Evolutionary conservation across 2,329 filamentous ascomycete genomes (phyloP), one percentile per base, ranked within the genome.

Genomic region (Tolypocladium cylindrosporum): DNA sequence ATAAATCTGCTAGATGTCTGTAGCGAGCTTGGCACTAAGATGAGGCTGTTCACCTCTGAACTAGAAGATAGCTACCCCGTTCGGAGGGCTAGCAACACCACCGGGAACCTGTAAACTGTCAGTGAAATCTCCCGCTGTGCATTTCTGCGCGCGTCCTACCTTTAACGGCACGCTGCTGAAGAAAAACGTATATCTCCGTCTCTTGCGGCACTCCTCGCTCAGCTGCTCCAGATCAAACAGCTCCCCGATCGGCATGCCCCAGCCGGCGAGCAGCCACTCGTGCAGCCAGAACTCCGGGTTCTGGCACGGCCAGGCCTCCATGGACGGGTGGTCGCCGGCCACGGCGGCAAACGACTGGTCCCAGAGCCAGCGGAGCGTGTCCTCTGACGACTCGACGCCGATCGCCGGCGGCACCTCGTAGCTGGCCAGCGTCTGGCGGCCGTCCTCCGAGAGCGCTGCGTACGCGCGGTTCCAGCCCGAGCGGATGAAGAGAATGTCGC

Each of bases 401-500:
- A 69, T 65, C 8, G 65, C 60, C 1, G 72, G 67, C 0, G 71
- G 70, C 0, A 66, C 58, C 0, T 63, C 61, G 7, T 66, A 65
- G 8, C 68, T 65, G 3, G 70, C 68, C 1, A 77, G 63, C 7
- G 72, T 63, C 1, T 64, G 66, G 27, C 75, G 71, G 56, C 78
- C 69, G 7, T 72, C 71, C 0, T 65, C 61, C 1, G 71, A 63
- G 2, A 75, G 66, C 9, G 65, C 64, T 6, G 75, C 67, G 64
- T 80, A 77, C 4, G 69, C 75, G 19, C 73, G 69, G 0, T 74
- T 75, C 69, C 78, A 83, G 10, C 81, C 82, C 0, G 77, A 77
- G 31, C 81, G 76, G 50, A 85, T 72, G 61, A 86, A 75, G 48
- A 86, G 71, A 37, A 86, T 80, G 59, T 86, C 83, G 16, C 83